Evolutionary conservation across 805 yeast genomes (phyloP).

Genomic region (Kazachstania psychrophila): DNA sequence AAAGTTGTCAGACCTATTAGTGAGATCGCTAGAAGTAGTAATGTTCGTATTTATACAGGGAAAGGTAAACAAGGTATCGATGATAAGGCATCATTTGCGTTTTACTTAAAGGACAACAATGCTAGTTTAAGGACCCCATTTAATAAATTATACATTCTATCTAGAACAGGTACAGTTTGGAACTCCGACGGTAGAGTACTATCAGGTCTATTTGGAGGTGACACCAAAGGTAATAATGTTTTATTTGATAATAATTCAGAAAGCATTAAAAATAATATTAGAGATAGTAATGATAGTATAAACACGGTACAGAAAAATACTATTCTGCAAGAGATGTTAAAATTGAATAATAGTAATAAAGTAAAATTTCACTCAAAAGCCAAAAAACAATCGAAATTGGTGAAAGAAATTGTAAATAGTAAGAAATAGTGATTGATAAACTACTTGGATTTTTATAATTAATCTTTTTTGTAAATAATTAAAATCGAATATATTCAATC

Average conservation of each 20-base stretch:
- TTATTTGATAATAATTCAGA: neutral
- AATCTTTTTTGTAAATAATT: neutral
- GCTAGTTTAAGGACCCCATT: constrained; percentile 9
- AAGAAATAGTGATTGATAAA: neutral
- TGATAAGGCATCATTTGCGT: constrained; percentile 22
- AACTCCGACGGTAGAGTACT: constrained; percentile 24
- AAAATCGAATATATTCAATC: constrained; percentile 4
- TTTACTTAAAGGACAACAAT: constrained; percentile 17
- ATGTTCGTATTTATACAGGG: constrained; percentile 23
- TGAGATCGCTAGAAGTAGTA: constrained; percentile 12
- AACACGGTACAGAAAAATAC: constrained; percentile 2
- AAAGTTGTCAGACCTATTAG: constrained; percentile 9
- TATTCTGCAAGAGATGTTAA: constrained; percentile 13
- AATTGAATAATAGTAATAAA: constrained; percentile 10
- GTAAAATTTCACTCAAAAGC: constrained; percentile 12
- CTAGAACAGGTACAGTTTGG: constrained; percentile 26
- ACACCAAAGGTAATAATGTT: constrained; percentile 1
- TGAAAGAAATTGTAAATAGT: constrained; percentile 6
- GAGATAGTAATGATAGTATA: neutral
- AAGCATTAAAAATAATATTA: neutral
- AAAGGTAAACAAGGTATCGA: constrained; percentile 25
- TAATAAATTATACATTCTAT: constrained; percentile 20
- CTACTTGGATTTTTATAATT: neutral
- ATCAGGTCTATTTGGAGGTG: constrained; percentile 24
- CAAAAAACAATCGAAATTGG: neutral